phyloP scores from a whole-genome alignment of 1,284 basidiomycete species.

The Acaromyces ingoldii region DNA sequence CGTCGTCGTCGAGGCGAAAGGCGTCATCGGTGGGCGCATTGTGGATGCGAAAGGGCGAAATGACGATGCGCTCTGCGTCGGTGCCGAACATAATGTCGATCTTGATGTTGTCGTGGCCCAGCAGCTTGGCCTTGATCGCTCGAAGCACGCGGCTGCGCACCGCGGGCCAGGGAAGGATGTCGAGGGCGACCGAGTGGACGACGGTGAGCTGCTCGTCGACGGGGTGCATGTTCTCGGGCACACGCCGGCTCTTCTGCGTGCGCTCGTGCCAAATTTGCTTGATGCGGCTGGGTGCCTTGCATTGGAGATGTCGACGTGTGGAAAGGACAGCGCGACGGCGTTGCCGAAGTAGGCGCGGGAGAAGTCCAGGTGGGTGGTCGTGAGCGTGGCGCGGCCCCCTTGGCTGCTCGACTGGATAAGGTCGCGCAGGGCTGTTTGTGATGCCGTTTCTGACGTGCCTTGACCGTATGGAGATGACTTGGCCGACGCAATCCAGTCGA shows the following conservation, averaged over 20 bases:
- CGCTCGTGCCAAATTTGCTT: not conserved
- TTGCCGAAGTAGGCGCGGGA: not conserved
- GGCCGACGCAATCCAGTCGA: too few relatives aligned
- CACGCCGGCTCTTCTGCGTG: not conserved
- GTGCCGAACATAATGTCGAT: not conserved
- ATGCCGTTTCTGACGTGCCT: too few relatives aligned
- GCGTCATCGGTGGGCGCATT: not conserved
- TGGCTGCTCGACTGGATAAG: too few relatives aligned
- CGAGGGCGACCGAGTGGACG: constrained; percentile 1
- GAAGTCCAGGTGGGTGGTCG: too few relatives aligned
- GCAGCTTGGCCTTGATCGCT: not conserved
- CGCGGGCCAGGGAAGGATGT: constrained; percentile 9
- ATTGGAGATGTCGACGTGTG: not conserved
- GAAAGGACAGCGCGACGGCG: not conserved
- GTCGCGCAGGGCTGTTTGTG: too few relatives aligned
- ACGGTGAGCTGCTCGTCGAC: not conserved
- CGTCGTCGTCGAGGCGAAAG: not conserved
- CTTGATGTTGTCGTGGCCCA: not conserved
- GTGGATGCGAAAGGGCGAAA: not conserved
- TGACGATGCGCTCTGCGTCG: not conserved
- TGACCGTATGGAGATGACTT: too few relatives aligned
- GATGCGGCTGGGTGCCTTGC: not conserved
- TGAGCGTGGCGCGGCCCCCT: too few relatives aligned
- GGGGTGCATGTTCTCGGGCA: constrained; percentile 7
- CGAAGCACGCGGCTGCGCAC: not conserved